A percentile compares a stretch with the other conserved stretches of the same genome.
Conservation (phyloP, 2,329 filamentous ascomycete species). For the Fusarium sp. region DNA sequence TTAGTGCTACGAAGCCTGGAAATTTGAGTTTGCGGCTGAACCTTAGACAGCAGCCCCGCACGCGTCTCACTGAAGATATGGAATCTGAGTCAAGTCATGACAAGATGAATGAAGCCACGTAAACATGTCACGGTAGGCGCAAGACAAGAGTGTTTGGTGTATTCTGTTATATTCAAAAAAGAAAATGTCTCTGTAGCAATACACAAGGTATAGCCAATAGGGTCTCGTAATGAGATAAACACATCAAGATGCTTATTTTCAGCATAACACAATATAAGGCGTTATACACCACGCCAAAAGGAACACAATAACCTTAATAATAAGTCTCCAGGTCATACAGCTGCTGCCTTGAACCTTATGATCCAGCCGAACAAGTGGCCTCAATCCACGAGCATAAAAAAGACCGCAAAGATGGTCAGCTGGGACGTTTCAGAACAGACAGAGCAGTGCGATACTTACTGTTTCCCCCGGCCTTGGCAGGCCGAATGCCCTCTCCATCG, state of each 20-base stretch:
- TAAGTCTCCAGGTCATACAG: not conserved
- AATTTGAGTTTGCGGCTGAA: not conserved
- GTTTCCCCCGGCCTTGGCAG: not conserved
- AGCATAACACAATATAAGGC: not conserved
- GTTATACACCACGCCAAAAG: not conserved
- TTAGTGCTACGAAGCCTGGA: not conserved
- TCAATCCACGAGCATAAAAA: not conserved
- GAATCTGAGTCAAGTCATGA: not conserved
- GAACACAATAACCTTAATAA: not conserved
- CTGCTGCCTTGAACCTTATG: not conserved
- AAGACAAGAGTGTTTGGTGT: not conserved
- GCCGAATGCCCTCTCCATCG: not conserved
- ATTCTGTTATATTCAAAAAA: not conserved
- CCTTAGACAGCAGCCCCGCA: not conserved
- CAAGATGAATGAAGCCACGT: not conserved
- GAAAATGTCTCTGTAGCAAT: not conserved
- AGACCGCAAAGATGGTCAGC: not conserved
- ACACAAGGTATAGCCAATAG: not conserved
- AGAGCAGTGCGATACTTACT: not conserved
- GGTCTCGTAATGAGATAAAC: not conserved
- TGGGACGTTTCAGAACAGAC: not conserved
- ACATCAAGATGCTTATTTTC: not conserved
- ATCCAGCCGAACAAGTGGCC: not conserved
- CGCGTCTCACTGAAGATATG: no score
- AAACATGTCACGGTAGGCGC: not conserved